Evolutionary conservation across 352 stramenopile genomes (phyloP).

Genomic region (Phytophthora sp.): DNA sequence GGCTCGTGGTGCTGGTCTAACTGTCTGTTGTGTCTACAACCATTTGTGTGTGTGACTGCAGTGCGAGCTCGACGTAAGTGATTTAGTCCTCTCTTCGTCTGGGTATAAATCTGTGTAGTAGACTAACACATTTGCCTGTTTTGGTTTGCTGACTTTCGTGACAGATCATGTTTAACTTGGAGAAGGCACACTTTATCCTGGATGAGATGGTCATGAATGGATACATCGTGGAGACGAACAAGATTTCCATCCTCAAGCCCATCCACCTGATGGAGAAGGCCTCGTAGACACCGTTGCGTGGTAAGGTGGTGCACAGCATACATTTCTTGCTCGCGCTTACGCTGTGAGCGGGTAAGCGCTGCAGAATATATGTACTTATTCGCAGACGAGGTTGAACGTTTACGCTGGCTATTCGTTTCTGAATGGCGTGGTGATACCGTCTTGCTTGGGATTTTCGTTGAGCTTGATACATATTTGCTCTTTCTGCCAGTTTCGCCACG

Average conservation of each 20-base stretch:
- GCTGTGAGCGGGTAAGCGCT: background rate
- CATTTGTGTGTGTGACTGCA: conserved; percentile 26
- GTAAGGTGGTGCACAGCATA: background rate
- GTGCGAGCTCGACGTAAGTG: conserved; percentile 87
- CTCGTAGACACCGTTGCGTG: conserved; percentile 42
- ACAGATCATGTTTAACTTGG: conserved; percentile 93
- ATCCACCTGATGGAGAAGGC: conserved; percentile 99
- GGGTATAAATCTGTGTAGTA: background rate
- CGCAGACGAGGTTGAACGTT: background rate
- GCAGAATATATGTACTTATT: conserved; percentile 18
- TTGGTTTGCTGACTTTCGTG: conserved; percentile 7
- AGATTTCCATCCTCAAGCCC: conserved; percentile 98
- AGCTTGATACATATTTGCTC: no score
- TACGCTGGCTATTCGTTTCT: no score
- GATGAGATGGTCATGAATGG: conserved; percentile 99
- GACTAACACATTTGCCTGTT: conserved; percentile 8
- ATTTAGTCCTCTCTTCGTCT: background rate
- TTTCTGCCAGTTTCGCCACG: no score
- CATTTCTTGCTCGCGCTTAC: background rate
- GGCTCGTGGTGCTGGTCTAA: background rate
- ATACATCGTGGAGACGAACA: conserved; percentile 99
- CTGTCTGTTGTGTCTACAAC: background rate
- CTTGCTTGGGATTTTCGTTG: no score
- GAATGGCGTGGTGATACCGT: no score
- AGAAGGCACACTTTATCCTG: conserved; percentile 92